Base-by-base conservation (phyloP, 2,329 filamentous ascomycete genomes). In the Fusarium acutatum region DNA sequence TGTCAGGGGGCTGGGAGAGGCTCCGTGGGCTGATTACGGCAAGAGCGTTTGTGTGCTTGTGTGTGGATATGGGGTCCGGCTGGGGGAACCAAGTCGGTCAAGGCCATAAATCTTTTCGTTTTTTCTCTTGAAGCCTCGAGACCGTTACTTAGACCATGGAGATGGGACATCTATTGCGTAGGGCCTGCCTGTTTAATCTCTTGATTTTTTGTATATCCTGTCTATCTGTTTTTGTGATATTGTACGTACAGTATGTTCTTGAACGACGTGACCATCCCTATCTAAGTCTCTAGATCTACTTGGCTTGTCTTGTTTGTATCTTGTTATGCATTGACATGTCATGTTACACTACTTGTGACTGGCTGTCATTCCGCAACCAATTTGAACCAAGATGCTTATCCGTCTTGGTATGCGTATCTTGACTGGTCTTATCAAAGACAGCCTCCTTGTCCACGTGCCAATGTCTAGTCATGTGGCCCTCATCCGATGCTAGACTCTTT, bases 21-120 rank as follows among this genome's bases (percentile, higher is more conserved):
- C 62, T 70, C 56, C 41, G 69, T 69, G 66, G 75, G 69, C 69
- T 69, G 72, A 65, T 69, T 60, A 72, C 63, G 71, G 64, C 69
- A 61, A 65, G 73, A 64, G 74, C 68, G 67, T 73, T 69, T 74
- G 72, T 60, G 75, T 70, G 69, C 71, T 69, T 78, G 73, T 76
- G 75, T 68, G 70, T 75, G 75, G 74, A 76, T 71, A 72, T 70
- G 75, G 76, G 69, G 68, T 59, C 67, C 60, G 75, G 32, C 69
- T 74, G 63, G 73, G 76, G 63, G 62, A 75, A 76, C 72, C 69
- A 50, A 62, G 75, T 68, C 64, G 77, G 71, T 80, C 81, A 84
- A 84, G 83, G 84, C 84, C 81, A 85, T 85, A 84, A 81, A 85
- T 84, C 80, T 84, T 84, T 82, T 84, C 80, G 77, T 83, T 84